Conservation (phyloP, 163 green algal species). For the Volvox carteri region DNA sequence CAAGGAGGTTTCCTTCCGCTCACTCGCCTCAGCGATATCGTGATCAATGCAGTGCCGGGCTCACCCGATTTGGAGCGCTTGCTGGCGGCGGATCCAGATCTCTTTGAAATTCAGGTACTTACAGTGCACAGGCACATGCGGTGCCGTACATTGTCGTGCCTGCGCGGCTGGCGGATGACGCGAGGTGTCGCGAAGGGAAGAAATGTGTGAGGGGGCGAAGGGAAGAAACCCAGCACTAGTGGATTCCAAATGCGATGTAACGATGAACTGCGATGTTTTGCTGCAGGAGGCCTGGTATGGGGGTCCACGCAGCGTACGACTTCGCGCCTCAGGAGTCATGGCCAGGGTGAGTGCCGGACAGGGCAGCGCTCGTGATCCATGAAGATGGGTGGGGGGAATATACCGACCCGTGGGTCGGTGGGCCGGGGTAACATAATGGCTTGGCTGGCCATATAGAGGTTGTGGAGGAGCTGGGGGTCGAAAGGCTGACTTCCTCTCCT, state of each 20-base stretch:
- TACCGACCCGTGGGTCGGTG: neutral
- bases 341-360: slow-evolving; percentile 33
- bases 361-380: too few species aligned
- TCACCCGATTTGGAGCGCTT: neutral
- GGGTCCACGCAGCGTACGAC: slow-evolving; percentile 16
- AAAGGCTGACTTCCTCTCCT: too few species aligned
- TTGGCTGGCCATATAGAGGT: too few species aligned
- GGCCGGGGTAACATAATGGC: too few species aligned
- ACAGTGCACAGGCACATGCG: neutral
- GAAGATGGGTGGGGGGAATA: neutral
- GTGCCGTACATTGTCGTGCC: too few species aligned
- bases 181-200: too few species aligned
- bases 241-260: too few species aligned
- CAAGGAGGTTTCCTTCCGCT: slow-evolving; percentile 38
- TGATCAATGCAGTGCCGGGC: neutral
- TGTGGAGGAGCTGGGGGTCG: too few species aligned
- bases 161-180: too few species aligned
- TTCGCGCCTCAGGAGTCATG: neutral
- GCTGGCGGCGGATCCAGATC: slow-evolving; percentile 17
- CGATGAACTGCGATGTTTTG: too few species aligned
- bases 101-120: slow-evolving; percentile 47
- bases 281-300: slow-evolving; percentile 44
- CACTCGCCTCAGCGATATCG: slow-evolving; percentile 18
- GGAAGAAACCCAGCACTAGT: too few species aligned
- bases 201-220: too few species aligned